Evolutionary conservation across 2,329 filamentous ascomycete genomes (phyloP).

Genomic region (Colletotrichum paranaense): DNA sequence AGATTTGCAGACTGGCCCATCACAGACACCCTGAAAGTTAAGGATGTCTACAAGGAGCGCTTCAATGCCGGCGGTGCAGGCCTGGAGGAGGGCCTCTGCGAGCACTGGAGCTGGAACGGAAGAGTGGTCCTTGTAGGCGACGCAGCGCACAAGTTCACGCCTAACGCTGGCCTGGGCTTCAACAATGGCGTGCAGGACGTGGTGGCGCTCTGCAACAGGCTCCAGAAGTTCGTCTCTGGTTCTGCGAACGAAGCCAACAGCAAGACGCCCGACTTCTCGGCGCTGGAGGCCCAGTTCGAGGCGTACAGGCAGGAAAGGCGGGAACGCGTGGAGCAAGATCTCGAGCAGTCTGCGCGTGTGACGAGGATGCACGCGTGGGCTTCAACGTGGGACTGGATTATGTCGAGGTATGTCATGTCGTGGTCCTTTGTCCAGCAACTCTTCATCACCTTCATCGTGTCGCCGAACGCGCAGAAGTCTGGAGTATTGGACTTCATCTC

Average conservation of each 20-base stretch:
- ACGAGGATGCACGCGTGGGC: conserved; percentile 43
- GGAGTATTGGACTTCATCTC: conserved; percentile 39
- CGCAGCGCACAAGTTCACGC: conserved; percentile 51
- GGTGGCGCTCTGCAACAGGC: conserved; percentile 43
- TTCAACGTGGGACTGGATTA: conserved; percentile 40
- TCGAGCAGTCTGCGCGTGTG: conserved; percentile 28
- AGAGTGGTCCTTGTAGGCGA: conserved; percentile 50
- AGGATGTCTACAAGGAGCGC: conserved; percentile 43
- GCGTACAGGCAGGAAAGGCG: conserved; percentile 37
- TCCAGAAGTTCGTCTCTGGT: conserved; percentile 30
- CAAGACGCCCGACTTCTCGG: not conserved
- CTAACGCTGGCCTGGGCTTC: conserved; percentile 47
- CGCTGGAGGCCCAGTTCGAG: conserved; percentile 35
- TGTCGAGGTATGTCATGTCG: conserved; percentile 38
- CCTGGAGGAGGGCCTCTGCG: conserved; percentile 50
- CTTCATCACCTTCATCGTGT: conserved; percentile 21
- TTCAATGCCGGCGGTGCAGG: conserved; percentile 43
- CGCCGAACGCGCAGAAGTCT: conserved; percentile 27
- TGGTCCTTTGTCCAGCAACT: conserved; percentile 16
- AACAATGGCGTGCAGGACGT: conserved; percentile 50
- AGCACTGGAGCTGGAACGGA: conserved; percentile 48
- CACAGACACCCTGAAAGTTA: conserved; percentile 41
- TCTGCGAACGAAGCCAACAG: not conserved
- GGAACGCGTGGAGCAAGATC: conserved; percentile 32
- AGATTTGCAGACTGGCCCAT: conserved; percentile 43